Evolutionary conservation across 208 protist species (phyloP).

Genomic region (Wallacemonas sp.): DNA sequence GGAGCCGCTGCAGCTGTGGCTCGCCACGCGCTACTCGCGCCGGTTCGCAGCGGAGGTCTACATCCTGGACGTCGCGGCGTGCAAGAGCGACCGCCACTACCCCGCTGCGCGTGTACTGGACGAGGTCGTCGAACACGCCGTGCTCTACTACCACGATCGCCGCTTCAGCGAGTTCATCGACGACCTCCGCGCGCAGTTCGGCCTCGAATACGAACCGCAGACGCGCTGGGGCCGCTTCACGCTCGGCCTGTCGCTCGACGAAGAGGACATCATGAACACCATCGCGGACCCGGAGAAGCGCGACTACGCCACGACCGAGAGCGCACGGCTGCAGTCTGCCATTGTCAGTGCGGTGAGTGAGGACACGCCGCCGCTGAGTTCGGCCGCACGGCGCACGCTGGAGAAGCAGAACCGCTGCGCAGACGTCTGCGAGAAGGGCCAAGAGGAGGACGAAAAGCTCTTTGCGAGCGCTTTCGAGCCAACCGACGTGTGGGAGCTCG

Average conservation of each 20-base stretch:
- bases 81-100: constrained; percentile 62
- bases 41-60: constrained; percentile 73
- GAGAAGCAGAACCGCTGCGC: constrained; percentile 22
- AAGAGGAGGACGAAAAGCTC: constrained; percentile 40
- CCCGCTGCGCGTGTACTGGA: constrained; percentile 67
- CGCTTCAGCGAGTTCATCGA: constrained; percentile 76
- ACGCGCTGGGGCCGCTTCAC: constrained; percentile 46
- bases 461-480: constrained; percentile 27
- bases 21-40: constrained; percentile 63
- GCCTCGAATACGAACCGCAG: constrained; percentile 61
- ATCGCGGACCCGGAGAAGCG: constrained; percentile 20
- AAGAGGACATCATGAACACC: constrained; percentile 29
- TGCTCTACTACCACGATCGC: constrained; percentile 80
- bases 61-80: constrained; percentile 69
- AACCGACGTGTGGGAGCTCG: neutral
- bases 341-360: neutral
- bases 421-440: constrained; percentile 10
- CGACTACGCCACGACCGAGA: neutral
- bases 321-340: neutral
- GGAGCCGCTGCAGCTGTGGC: constrained; percentile 77
- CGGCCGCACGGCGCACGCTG: constrained; percentile 13
- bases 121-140: constrained; percentile 82
- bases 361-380: constrained; percentile 1
- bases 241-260: constrained; percentile 30
- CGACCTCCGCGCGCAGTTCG: constrained; percentile 57